Base-by-base conservation (phyloP, 306 rosid species). In the Sindora glabra region DNA sequence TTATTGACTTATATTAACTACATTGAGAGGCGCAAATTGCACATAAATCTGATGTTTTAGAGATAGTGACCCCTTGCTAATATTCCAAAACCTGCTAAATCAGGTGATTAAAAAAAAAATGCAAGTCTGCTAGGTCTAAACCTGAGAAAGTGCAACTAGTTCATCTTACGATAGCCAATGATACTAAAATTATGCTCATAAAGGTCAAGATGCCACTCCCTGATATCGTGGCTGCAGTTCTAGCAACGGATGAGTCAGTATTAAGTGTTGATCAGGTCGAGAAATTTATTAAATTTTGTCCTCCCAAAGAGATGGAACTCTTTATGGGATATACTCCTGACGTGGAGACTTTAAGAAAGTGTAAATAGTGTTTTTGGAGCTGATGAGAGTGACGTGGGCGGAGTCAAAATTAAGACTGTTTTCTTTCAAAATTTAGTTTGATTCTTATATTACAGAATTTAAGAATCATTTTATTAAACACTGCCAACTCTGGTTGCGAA, bases 161-260 rank as follows among this genome's bases (percentile, higher is more conserved):
- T 80, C 96, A 91, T 68, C 65, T 85, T 48, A 81, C 87, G 79
- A 83, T 96, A 79, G 98, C 98, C 69, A 62, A 91, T 72, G 88
- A 91, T 72, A 88, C 96, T 49, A 95, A 88, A 81, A 91, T 91
- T 77, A 88, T 88, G 98, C 98, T 88, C 59, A 91, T 96, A 44
- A 88, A 91, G 81, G 95, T 91, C 69, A 88, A 89, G 95, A 91
- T 91, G 96, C 96, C 96, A n/a, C 96, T 91, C 49, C 76, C 98
- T 62, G 98, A 91, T 71, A 88, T 91, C 88, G 83, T 91, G 98
- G 95, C 95, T 69, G 92, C 92, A 17, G 96, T 88, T 7, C 81
- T 91, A 27, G 87, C 96, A 68, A 70, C 88, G 96, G 90, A 91
- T 38, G 95, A 81, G 19, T 77, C 86, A 0, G 86, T 91, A 64